Evolutionary conservation across 2,329 filamentous ascomycete species (phyloP), one percentile per base, ranked within the genome.

Genomic region (Pseudohalonectria lignicola): DNA sequence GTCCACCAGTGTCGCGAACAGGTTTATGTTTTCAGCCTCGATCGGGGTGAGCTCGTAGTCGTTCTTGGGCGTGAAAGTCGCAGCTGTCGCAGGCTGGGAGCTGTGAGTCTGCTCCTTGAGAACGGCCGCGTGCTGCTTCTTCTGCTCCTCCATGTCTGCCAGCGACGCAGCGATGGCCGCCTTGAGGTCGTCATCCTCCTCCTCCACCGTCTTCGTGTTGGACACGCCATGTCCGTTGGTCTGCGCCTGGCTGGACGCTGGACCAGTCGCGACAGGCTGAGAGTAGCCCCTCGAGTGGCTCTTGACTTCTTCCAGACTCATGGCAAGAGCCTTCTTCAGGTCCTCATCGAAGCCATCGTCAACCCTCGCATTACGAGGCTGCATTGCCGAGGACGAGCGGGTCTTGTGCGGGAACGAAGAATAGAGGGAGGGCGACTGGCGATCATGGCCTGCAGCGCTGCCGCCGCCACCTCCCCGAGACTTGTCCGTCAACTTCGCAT

Each of bases 131-230:
- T 96, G 87, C 48, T 79, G 80, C 61, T 90, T 82, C 67, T 98
- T 96, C 57, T 98, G 90, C 57, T 95, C 85, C 60, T 98, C 92
- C 86, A 96, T 95, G 53, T 98, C 92, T 18, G 85, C 83, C 41
- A 98, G 58, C 5, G 92, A 96, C 15, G 93, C 88, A 26, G 88
- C 90, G 54, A 98, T 96, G 4, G 92, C 92, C 19, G 90, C 87
- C 55, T 92, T 93, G 20, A 98, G 64, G 51, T 96, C 90, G 1
- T 44, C 82, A 53, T 98, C 92, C 39, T 95, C 88, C 40, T 94
- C 87, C 38, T 94, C 86, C 5, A 43, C 41, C 10, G 37, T 23
- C 36, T 30, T 34, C 17, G 15, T 11, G n/a, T n/a, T n/a, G n/a
- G n/a, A n/a, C n/a, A n/a, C n/a, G n/a, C n/a, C 6, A 16, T 31